These are phyloP conservation scores for Dictyostelium firmibasis DNA, from an alignment of 78 protist genomes.

Conservation along the genomic window DNA sequence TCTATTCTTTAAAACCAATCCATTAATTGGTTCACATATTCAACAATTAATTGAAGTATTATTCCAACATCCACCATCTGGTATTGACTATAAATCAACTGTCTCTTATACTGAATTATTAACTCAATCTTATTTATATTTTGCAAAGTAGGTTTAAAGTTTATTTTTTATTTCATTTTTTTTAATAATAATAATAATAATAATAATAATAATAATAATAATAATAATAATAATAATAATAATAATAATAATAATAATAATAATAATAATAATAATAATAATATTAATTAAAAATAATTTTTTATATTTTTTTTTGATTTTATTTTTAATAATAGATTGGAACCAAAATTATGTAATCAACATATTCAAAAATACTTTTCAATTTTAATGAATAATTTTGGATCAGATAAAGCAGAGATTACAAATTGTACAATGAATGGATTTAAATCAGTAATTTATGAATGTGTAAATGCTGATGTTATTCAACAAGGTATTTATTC, in stretches of 20 bases:
- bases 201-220: no score
- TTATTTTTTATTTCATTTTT: no score
- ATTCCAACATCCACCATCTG: slow-evolving; percentile 38
- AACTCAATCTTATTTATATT: slow-evolving; percentile 28
- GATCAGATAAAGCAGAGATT: slow-evolving; percentile 44
- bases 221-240: no score
- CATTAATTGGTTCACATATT: slow-evolving; percentile 11
- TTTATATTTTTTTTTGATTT: not conserved
- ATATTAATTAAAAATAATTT: not conserved
- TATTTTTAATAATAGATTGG: not conserved
- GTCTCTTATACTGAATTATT: slow-evolving; percentile 53
- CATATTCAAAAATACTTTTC: slow-evolving; percentile 30
- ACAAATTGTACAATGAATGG: slow-evolving; percentile 58
- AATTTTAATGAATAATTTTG: slow-evolving; percentile 48
- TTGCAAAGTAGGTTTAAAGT: not conserved
- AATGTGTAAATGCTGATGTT: slow-evolving; percentile 42
- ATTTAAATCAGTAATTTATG: slow-evolving; percentile 34
- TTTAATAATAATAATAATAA: no score
- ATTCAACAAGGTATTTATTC: slow-evolving; percentile 18
- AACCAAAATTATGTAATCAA: slow-evolving; percentile 39
- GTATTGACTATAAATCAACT: slow-evolving; percentile 14
- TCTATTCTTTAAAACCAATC: slow-evolving; percentile 50
- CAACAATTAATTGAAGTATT: slow-evolving; percentile 65
- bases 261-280: not conserved
- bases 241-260: no score